A percentile compares a stretch with the other conserved stretches of the same genome.
Conservation (phyloP, 352 stramenopile species). For the Globisporangium acanthophoron region DNA sequence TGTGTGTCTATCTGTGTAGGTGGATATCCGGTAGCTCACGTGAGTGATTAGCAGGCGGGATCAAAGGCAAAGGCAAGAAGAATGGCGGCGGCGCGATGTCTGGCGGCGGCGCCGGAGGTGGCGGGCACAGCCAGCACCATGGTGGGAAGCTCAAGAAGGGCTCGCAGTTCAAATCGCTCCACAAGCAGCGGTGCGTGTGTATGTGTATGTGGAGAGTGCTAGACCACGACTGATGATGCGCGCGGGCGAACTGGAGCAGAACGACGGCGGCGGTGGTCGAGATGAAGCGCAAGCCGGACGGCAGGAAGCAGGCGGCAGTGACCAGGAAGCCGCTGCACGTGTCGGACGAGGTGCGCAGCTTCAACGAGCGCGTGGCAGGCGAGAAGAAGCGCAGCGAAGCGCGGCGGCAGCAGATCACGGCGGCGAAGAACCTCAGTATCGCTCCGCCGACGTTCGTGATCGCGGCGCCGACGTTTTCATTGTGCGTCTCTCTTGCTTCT, state of each 20-base stretch:
- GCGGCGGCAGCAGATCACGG: slow-evolving; percentile 13
- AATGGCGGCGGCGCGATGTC: slow-evolving; percentile 6
- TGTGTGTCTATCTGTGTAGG: not conserved
- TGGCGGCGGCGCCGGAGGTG: not conserved
- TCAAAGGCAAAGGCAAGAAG: slow-evolving; percentile 19
- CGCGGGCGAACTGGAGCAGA: no score
- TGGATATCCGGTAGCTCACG: no score
- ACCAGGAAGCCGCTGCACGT: slow-evolving; percentile 27
- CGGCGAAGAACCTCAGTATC: slow-evolving; percentile 23
- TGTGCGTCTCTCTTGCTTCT: slow-evolving; percentile 29
- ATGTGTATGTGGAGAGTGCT: not conserved
- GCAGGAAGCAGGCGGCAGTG: slow-evolving; percentile 12
- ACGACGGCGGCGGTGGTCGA: slow-evolving; percentile 17
- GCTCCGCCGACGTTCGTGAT: slow-evolving; percentile 57
- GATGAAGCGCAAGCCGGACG: slow-evolving; percentile 26
- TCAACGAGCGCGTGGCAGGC: slow-evolving; percentile 67
- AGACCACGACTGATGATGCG: not conserved
- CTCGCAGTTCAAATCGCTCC: slow-evolving; percentile 61
- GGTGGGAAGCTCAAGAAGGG: slow-evolving; percentile 52
- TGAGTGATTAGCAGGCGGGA: slow-evolving; percentile 2
- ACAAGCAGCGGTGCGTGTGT: slow-evolving; percentile 45
- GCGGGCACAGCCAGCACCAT: slow-evolving; percentile 1
- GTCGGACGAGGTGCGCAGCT: slow-evolving; percentile 67
- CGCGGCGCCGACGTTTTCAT: slow-evolving; percentile 59
- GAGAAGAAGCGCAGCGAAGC: slow-evolving; percentile 25